Evolutionary conservation across 1,284 basidiomycete genomes (phyloP).

Genomic region (Peniophora sp.): DNA sequence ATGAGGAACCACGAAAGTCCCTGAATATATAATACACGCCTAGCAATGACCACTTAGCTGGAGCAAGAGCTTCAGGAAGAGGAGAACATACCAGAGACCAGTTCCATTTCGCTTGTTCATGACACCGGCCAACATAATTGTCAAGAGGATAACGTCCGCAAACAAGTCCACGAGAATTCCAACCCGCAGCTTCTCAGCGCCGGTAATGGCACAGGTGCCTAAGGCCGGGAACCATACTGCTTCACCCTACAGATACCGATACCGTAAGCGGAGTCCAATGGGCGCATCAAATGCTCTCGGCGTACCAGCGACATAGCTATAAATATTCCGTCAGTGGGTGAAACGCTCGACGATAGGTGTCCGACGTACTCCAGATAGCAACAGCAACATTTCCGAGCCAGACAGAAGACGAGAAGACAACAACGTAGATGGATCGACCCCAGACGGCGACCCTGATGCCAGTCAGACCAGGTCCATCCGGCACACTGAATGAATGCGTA

Average conservation of each 20-base stretch:
- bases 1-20: slow-evolving; percentile 9
- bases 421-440: slow-evolving; percentile 1
- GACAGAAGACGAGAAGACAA: not conserved
- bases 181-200: slow-evolving; percentile 4
- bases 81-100: slow-evolving; percentile 9
- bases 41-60: not conserved
- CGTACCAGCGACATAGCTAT: not conserved
- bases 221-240: slow-evolving; percentile 1
- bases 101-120: slow-evolving; percentile 9
- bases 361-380: slow-evolving; percentile 4
- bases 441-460: slow-evolving; percentile 8
- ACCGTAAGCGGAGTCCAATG: not conserved
- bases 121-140: slow-evolving; percentile 9
- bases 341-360: not conserved
- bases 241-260: not conserved
- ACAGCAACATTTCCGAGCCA: slow-evolving; percentile 4
- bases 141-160: slow-evolving; percentile 7
- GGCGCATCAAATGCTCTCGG: no score
- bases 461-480: not conserved
- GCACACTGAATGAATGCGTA: not conserved
- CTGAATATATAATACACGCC: not conserved
- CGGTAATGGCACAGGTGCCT: slow-evolving; percentile 1
- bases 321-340: not conserved
- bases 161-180: slow-evolving; percentile 7
- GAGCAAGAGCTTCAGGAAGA: slow-evolving; percentile 1